Base-by-base conservation (phyloP, 2,329 filamentous ascomycete genomes). In the Ophiostoma populinum region DNA sequence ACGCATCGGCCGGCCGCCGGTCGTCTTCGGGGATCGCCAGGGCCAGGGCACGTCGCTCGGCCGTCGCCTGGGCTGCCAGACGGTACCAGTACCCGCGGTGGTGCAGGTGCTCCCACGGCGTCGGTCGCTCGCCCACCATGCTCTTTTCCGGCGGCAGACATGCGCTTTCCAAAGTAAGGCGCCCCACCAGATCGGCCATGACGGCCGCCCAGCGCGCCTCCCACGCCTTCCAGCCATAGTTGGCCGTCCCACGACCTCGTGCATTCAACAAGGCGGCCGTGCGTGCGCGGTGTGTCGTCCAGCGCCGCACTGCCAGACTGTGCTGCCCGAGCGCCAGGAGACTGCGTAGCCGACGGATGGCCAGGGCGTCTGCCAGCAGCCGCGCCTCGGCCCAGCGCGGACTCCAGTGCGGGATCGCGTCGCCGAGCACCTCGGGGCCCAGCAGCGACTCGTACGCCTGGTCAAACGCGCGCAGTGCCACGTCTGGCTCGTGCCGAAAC, bases 151-250 rank as follows among this genome's bases (percentile, higher is more conserved):
- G 64, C 22, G 54, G 57, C 7, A 74, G 54, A 41, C 62, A n/a
- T n/a, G n/a, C n/a, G n/a, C n/a, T n/a, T n/a, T n/a, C n/a, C n/a
- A n/a, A n/a, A n/a, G n/a, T n/a, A n/a, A 63, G 57, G 41, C 61
- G 67, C 41, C 70, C 63, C 13, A 75, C 62, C 41, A 75, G 49
- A 29, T 69, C 61, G 2, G 69, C 71, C 72, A 77, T 76, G 10
- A 72, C 56, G 16, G 58, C 59, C 12, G 69, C 65, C 72, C 72
- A 77, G 37, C 80, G 69, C 26, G 81, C 75, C 56, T 93, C 80
- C 86, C 87, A 98, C 2, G 87, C 86, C 48, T 83, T 71, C 81
- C 86, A 95, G 6, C 83, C 82, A 52, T 95, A 95, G 44, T 82
- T 92, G 21, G 74, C 71, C 3, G 81, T 85, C 1, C 87, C 87